These are phyloP conservation scores for Chrysopogon serrulatus DNA, from an alignment of 176 grass and related monocot species.

Conservation along the genomic window DNA sequence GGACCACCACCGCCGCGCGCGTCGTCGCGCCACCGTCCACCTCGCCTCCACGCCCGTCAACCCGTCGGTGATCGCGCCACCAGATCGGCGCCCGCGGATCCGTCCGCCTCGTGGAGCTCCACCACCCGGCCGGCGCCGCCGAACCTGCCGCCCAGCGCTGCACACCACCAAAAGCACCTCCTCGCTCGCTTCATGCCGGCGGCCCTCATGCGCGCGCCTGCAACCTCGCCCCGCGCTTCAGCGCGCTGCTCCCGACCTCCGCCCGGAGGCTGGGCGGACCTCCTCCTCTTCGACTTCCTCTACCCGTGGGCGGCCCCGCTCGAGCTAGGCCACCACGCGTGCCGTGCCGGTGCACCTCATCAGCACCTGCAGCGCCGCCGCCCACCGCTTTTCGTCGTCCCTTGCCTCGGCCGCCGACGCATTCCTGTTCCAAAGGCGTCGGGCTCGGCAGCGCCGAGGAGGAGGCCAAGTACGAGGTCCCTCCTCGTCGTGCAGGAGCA, in stretches of 20 bases:
- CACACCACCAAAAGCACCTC: conserved; percentile 77
- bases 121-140: conserved; percentile 39
- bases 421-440: conserved; percentile 51
- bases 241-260: conserved; percentile 38
- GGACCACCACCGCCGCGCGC: too few relatives aligned
- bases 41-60: too few relatives aligned
- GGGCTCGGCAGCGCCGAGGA: conserved; percentile 35
- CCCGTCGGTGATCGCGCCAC: too few relatives aligned
- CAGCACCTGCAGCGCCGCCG: conserved; percentile 40
- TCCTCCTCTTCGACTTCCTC: conserved; percentile 76
- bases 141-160: conserved; percentile 34
- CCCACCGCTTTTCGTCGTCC: conserved; percentile 43
- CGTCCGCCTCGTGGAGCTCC: conserved; percentile 69
- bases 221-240: conserved; percentile 55
- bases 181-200: conserved; percentile 52
- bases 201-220: conserved; percentile 64
- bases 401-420: neutral
- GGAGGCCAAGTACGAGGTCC: conserved; percentile 30
- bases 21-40: too few relatives aligned
- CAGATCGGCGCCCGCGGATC: too few relatives aligned
- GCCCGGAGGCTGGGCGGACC: too few relatives aligned
- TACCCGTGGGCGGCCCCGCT: conserved; percentile 68
- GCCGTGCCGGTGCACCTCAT: conserved; percentile 52
- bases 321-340: conserved; percentile 28
- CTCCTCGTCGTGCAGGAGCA: conserved; percentile 6